Evolutionary conservation across 495 filamentous ascomycete genomes (phyloP), one percentile per base, ranked within the genome.

Genomic region (Penicillium simplicissimum): DNA sequence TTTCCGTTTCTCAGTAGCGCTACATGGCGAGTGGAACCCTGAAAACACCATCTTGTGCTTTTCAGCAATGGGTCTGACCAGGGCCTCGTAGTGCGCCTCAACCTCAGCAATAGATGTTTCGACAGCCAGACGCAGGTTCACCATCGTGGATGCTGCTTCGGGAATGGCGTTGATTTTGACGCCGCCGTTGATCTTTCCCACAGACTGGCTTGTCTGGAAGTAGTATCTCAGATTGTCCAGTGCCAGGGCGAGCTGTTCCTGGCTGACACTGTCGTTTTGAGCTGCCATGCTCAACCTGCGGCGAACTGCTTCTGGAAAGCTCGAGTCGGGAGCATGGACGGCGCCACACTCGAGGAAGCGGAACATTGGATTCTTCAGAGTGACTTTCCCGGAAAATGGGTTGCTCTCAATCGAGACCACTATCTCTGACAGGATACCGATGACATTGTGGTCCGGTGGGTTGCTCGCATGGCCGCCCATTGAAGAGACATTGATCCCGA

Each of bases 81-180:
- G 72, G 3, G 71, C 65, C 8, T 77, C 61, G 3, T 67, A 74
- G 33, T 84, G 81, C 54, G 80, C 81, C 40, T 64, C 17, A n/a
- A 67, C 54, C 15, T 60, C 23, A 25, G 57, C 45, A 54, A 67
- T 51, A 10, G 53, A 63, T 13, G 36, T 60, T 60, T 67, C 57
- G 35, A 86, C 73, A 60, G 85, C 85, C 64, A 87, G 78, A 48
- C 84, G 81, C 61, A 85, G 80, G 69, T 88, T 84, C 34, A 87
- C 73, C 2, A 80, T 73, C 0, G 76, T 76, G 1, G 66, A 70
- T 0, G 78, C 81, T 11, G 81, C 77, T 65, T 88, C 85, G 0
- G 85, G 85, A 2, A 87, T 78, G 8, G 84, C 84, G 60, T 87
- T 88, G 62, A 75, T 74, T 67, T 87, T 88, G 55, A 84, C 75